These are phyloP conservation scores for Mucuna pruriens DNA, from an alignment of 306 rosid species.

Conservation along the genomic window DNA sequence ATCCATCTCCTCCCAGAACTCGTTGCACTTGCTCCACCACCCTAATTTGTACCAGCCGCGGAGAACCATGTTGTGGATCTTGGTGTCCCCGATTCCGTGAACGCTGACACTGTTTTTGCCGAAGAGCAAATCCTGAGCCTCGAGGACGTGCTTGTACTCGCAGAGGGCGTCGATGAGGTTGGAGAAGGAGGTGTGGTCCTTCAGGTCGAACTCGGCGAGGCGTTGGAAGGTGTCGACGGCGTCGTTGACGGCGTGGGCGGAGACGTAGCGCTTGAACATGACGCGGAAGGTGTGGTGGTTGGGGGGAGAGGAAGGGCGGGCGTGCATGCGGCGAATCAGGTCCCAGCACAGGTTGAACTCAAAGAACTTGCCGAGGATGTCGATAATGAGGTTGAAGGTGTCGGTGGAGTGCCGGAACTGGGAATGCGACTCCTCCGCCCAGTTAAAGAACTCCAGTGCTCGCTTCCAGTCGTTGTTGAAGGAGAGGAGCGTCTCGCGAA, in stretches of 20 bases:
- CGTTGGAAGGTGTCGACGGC: slow-evolving; percentile 64
- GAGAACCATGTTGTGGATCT: slow-evolving; percentile 73
- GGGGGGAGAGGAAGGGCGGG: slow-evolving; percentile 56
- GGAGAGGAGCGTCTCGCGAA: slow-evolving; percentile 59
- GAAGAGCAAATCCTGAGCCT: slow-evolving; percentile 74
- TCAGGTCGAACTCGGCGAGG: slow-evolving; percentile 61
- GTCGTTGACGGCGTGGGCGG: slow-evolving; percentile 70
- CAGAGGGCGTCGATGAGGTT: slow-evolving; percentile 82
- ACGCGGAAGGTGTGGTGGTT: slow-evolving; percentile 76
- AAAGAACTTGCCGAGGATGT: slow-evolving; percentile 83
- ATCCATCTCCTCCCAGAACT: slow-evolving; percentile 94
- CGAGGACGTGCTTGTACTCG: slow-evolving; percentile 78
- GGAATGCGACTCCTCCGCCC: slow-evolving; percentile 55
- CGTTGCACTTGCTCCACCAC: slow-evolving; percentile 90
- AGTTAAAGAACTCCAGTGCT: slow-evolving; percentile 84
- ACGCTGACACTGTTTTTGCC: slow-evolving; percentile 46
- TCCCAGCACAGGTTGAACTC: slow-evolving; percentile 75
- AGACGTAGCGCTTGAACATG: slow-evolving; percentile 76
- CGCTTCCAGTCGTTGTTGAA: slow-evolving; percentile 84
- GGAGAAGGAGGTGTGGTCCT: slow-evolving; percentile 66
- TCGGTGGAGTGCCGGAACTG: slow-evolving; percentile 65
- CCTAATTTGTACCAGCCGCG: slow-evolving; percentile 84
- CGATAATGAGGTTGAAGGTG: slow-evolving; percentile 68
- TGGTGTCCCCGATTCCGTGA: slow-evolving; percentile 44
- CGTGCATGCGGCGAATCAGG: slow-evolving; percentile 64